A percentile compares a stretch with the other conserved stretches of the same genome.
Conservation (phyloP, 2,329 filamentous ascomycete species). For the Penicillium polonicum region DNA sequence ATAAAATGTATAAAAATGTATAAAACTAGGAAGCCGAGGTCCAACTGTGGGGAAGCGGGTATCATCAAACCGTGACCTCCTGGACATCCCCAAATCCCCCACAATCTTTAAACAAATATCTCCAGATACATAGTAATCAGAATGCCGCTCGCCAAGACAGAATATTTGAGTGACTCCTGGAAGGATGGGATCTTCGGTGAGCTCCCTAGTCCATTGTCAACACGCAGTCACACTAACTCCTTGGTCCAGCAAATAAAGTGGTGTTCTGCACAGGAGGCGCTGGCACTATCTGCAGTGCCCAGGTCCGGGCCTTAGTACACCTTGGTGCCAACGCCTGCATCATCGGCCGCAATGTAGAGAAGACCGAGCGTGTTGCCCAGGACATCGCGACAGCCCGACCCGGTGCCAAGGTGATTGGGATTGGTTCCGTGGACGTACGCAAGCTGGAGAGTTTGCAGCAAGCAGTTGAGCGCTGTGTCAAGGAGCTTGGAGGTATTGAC, state of each 20-base stretch:
- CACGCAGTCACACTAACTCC: constrained; percentile 7
- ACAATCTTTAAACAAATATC: background rate
- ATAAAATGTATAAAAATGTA: background rate
- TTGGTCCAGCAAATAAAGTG: constrained; percentile 70
- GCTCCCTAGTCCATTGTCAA: constrained; percentile 19
- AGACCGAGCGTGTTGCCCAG: constrained; percentile 76
- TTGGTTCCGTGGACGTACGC: constrained; percentile 74
- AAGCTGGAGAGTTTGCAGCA: constrained; percentile 66
- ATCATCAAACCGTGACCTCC: background rate
- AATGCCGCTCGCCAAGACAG: constrained; percentile 69
- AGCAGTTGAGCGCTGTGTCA: constrained; percentile 75
- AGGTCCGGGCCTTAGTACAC: constrained; percentile 86
- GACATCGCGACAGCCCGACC: constrained; percentile 77
- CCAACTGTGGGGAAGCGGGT: constrained; percentile 22
- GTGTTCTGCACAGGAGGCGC: constrained; percentile 94
- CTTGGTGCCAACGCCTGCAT: constrained; percentile 94
- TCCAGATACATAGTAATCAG: constrained; percentile 1
- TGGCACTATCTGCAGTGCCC: constrained; percentile 89
- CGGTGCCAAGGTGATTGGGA: constrained; percentile 81
- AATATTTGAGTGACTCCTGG: constrained; percentile 83
- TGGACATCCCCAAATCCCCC: background rate
- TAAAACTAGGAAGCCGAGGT: constrained; percentile 17
- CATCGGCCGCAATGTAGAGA: constrained; percentile 82
- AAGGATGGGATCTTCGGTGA: constrained; percentile 81
- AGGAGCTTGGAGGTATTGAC: constrained; percentile 84